Percentiles rank a stretch among this genome's conserved stretches.
phyloP scores from a whole-genome alignment of 2,329 filamentous ascomycete species.

The Diaporthe citri region DNA sequence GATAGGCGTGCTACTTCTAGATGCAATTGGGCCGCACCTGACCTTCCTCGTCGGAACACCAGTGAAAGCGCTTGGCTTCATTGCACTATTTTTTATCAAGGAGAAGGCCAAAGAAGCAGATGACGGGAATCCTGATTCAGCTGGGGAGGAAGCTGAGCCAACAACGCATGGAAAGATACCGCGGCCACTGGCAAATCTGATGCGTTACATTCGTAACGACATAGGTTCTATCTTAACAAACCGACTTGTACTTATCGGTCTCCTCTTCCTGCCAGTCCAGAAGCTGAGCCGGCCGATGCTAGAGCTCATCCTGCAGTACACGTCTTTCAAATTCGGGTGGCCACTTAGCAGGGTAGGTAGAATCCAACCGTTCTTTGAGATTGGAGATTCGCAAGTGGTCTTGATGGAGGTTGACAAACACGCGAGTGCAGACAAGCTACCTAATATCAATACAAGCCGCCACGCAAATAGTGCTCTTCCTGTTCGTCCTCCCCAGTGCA shows the following conservation, averaged over 20 bases:
- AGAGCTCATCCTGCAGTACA: slow-evolving; percentile 38
- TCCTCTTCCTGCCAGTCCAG: slow-evolving; percentile 24
- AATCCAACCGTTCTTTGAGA: not conserved
- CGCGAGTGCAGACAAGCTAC: slow-evolving; percentile 20
- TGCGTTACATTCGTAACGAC: slow-evolving; percentile 34
- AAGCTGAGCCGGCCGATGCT: slow-evolving; percentile 34
- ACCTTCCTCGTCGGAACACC: slow-evolving; percentile 31
- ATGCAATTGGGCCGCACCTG: slow-evolving; percentile 28
- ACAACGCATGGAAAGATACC: not conserved
- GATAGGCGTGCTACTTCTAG: slow-evolving; percentile 31
- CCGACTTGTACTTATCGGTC: slow-evolving; percentile 20
- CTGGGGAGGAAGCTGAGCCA: not conserved
- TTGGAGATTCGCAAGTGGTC: not conserved
- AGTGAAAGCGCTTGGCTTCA: slow-evolving; percentile 13
- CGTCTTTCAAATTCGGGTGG: slow-evolving; percentile 39
- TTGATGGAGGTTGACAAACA: not conserved
- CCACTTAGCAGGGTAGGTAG: slow-evolving; percentile 34
- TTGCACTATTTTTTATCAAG: slow-evolving; percentile 29
- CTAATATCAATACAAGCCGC: slow-evolving; percentile 38
- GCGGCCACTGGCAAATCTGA: slow-evolving; percentile 12
- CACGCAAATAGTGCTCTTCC: slow-evolving; percentile 36
- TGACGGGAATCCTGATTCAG: not conserved
- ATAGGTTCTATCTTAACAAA: slow-evolving; percentile 28
- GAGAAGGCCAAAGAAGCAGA: not conserved
- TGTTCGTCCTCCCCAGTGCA: slow-evolving; percentile 26